Conservation (phyloP, 1,284 basidiomycete species). For the Tetrapyrgos nigripes region DNA sequence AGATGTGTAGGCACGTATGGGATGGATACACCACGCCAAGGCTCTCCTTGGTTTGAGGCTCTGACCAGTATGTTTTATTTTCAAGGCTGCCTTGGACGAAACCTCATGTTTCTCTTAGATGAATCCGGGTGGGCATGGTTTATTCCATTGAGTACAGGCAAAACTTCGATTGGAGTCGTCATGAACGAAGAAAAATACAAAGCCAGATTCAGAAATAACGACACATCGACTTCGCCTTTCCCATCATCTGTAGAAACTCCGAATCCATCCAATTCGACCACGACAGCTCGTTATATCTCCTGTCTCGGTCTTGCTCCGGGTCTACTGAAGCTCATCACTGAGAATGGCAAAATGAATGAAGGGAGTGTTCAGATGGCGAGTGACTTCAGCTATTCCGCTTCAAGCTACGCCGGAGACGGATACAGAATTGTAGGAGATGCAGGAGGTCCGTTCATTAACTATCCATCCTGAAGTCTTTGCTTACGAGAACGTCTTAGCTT, state of each 20-base stretch:
- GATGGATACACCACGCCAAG: slow-evolving; percentile 56
- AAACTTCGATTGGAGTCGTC: slow-evolving; percentile 74
- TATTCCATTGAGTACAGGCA: slow-evolving; percentile 74
- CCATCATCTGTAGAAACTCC: slow-evolving; percentile 24
- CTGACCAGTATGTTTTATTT: slow-evolving; percentile 55
- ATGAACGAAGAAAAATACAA: slow-evolving; percentile 64
- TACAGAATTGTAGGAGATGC: slow-evolving; percentile 77
- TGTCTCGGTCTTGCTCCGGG: slow-evolving; percentile 60
- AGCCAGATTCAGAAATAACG: slow-evolving; percentile 40
- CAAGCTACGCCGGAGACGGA: slow-evolving; percentile 61
- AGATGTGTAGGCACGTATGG: slow-evolving; percentile 60
- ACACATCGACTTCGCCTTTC: slow-evolving; percentile 46
- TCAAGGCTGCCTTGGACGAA: slow-evolving; percentile 6
- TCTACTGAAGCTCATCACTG: slow-evolving; percentile 59
- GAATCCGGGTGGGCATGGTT: slow-evolving; percentile 82
- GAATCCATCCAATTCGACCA: slow-evolving; percentile 36
- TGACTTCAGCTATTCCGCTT: slow-evolving; percentile 77
- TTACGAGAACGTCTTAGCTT: slow-evolving; percentile 46
- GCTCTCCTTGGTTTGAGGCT: slow-evolving; percentile 76
- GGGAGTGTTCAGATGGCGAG: slow-evolving; percentile 51
- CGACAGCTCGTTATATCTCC: slow-evolving; percentile 53
- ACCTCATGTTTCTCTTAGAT: slow-evolving; percentile 48
- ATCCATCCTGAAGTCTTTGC: background rate
- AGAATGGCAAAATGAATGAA: slow-evolving; percentile 49
- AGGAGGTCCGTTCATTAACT: slow-evolving; percentile 53